A percentile compares a stretch with the other conserved stretches of the same genome.
phyloP scores from a whole-genome alignment of 2,329 filamentous ascomycete genomes.

The Pseudogymnoascus sp. region DNA sequence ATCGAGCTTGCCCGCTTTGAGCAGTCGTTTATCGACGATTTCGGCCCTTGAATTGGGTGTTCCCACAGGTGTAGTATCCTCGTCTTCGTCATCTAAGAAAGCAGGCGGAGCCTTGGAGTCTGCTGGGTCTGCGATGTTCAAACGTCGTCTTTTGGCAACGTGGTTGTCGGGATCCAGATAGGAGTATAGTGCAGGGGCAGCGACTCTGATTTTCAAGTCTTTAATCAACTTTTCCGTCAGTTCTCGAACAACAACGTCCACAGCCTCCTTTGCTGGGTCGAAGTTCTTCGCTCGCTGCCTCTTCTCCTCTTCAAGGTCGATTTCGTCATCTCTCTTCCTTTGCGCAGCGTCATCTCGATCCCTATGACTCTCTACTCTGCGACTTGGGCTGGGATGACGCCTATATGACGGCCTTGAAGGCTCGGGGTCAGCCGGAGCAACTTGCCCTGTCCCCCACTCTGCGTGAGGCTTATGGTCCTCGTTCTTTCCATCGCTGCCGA shows the following conservation, averaged over 20 bases:
- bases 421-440: not conserved
- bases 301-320: constrained; percentile 85
- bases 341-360: constrained; percentile 61
- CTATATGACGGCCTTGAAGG: not conserved
- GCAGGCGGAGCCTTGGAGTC: constrained; percentile 50
- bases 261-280: constrained; percentile 81
- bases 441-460: not conserved
- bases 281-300: constrained; percentile 77
- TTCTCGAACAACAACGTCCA: constrained; percentile 71
- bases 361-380: constrained; percentile 32
- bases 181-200: constrained; percentile 70
- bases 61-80: constrained; percentile 53
- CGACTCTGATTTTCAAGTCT: constrained; percentile 83
- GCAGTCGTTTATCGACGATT: constrained; percentile 48
- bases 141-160: constrained; percentile 66
- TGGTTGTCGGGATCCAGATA: constrained; percentile 80
- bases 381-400: not conserved
- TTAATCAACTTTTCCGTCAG: constrained; percentile 79
- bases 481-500: constrained; percentile 20
- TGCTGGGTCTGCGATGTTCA: constrained; percentile 67
- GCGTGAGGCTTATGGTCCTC: not conserved
- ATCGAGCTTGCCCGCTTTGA: constrained; percentile 45
- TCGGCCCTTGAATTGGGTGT: constrained; percentile 60
- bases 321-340: constrained; percentile 64
- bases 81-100: constrained; percentile 50